A percentile compares a stretch with the other conserved stretches of the same genome.
phyloP scores from a whole-genome alignment of 2,329 filamentous ascomycete genomes.

The Ophiostoma novo-ulmi region DNA sequence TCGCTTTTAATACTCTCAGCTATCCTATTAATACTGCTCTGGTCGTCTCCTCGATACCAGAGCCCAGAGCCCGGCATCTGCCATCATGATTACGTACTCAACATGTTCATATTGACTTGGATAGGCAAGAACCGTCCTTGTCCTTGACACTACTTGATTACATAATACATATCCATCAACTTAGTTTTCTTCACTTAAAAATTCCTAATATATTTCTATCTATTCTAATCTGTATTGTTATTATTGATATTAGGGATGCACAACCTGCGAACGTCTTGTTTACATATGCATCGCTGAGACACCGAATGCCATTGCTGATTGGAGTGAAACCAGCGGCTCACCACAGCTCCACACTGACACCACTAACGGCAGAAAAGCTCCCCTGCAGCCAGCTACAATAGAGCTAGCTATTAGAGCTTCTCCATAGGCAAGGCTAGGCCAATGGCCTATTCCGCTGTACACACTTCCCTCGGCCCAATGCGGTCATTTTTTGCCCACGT shows the following conservation, averaged over 20 bases:
- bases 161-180: neutral
- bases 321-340: neutral
- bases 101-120: neutral
- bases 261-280: neutral
- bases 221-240: neutral
- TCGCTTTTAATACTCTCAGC: neutral
- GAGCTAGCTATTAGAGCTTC: neutral
- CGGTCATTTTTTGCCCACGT: neutral
- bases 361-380: neutral
- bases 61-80: neutral
- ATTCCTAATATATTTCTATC: too few relatives aligned
- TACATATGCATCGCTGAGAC: neutral
- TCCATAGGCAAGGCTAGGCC: neutral
- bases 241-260: neutral
- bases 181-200: neutral
- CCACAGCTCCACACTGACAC: neutral
- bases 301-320: neutral
- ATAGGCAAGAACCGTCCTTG: neutral
- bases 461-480: neutral
- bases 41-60: neutral
- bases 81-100: constrained; percentile 2
- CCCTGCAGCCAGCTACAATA: neutral
- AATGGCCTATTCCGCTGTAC: neutral
- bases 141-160: neutral
- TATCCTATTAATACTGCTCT: too few relatives aligned